Percentiles rank a stretch among this genome's conserved stretches.
phyloP scores from a whole-genome alignment of 2,329 filamentous ascomycete species.

The Fusarium anguioides region DNA sequence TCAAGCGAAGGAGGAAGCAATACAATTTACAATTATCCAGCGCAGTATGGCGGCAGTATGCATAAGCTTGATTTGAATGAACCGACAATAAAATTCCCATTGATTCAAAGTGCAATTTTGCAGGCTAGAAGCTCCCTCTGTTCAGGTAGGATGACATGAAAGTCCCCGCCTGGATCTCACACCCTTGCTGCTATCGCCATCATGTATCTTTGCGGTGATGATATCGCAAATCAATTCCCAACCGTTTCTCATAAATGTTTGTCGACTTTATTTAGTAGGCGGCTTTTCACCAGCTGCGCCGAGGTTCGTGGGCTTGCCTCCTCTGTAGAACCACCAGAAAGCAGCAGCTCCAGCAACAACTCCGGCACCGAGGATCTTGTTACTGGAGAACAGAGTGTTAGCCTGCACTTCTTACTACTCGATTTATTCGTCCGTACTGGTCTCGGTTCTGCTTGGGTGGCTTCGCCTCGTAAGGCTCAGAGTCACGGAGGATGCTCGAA shows the following conservation, averaged over 20 bases:
- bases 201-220: not conserved
- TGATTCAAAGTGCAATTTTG: not conserved
- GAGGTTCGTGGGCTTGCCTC: constrained; percentile 21
- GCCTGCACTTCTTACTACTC: accelerated
- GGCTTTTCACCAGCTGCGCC: constrained; percentile 25
- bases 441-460: constrained; percentile 19
- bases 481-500: constrained; percentile 29
- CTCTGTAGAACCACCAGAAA: constrained; percentile 36
- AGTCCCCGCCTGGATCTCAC: not conserved
- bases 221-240: not conserved
- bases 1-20: not conserved
- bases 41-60: not conserved
- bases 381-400: constrained; percentile 13
- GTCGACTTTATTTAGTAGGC: constrained; percentile 24
- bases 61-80: not conserved
- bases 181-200: not conserved
- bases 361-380: constrained; percentile 31
- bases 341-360: constrained; percentile 21
- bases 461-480: constrained; percentile 33
- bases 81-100: not conserved
- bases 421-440: constrained; percentile 9
- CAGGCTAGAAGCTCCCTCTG: constrained; percentile 1
- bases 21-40: not conserved
- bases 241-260: not conserved
- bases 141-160: not conserved